Evolutionary conservation across 352 stramenopile species (phyloP).

Genomic region (Phytophthora constricta): DNA sequence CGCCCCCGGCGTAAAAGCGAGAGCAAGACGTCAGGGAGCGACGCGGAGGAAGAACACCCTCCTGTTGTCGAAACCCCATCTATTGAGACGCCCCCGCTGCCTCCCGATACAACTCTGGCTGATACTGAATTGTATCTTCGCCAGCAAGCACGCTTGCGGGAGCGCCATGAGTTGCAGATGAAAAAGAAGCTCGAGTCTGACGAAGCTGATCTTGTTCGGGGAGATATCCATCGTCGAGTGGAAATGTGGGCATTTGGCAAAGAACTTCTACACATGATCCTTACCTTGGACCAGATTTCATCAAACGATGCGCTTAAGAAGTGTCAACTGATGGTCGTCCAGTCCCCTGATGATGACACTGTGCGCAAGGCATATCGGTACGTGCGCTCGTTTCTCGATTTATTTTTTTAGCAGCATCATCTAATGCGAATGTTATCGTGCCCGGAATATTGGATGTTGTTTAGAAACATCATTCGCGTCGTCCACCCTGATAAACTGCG

Average conservation of each 20-base stretch:
- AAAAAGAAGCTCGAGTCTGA: constrained; percentile 84
- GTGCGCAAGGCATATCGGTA: constrained; percentile 86
- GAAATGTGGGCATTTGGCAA: constrained; percentile 89
- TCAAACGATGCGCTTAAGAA: constrained; percentile 75
- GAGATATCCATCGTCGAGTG: constrained; percentile 76
- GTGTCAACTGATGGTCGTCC: constrained; percentile 78
- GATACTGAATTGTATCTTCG: constrained; percentile 83
- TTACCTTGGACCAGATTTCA: constrained; percentile 86
- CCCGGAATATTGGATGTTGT: too few species aligned
- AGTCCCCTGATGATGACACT: constrained; percentile 82
- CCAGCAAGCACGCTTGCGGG: constrained; percentile 82
- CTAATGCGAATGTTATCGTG: neutral
- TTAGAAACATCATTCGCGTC: constrained; percentile 87
- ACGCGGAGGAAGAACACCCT: constrained; percentile 46
- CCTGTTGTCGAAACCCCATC: constrained; percentile 11
- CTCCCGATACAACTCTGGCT: constrained; percentile 70
- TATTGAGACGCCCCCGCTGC: constrained; percentile 57
- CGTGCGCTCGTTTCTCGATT: constrained; percentile 15
- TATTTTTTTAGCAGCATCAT: constrained; percentile 3
- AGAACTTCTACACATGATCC: constrained; percentile 82
- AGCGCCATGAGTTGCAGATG: constrained; percentile 82
- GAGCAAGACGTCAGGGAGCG: constrained; percentile 65
- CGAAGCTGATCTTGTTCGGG: constrained; percentile 78
- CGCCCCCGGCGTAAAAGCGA: constrained; percentile 51
- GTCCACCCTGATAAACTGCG: constrained; percentile 90